Evolutionary conservation across 2,329 filamentous ascomycete species (phyloP).

Genomic region (Fulvia fulva): DNA sequence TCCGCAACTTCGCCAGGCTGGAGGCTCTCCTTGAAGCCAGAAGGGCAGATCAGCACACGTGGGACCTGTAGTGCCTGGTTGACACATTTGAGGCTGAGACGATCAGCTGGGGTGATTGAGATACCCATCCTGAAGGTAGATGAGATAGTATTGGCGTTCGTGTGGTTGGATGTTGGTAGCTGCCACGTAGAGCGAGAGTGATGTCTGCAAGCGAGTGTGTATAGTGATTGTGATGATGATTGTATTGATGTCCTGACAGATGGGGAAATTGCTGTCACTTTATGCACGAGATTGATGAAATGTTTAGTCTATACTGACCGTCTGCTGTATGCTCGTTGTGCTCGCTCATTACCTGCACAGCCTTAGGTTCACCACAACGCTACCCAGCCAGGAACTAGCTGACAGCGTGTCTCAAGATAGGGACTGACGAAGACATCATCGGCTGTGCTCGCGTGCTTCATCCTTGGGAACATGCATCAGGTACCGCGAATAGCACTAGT

Average conservation of each 20-base stretch:
- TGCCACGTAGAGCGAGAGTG: constrained; percentile 8
- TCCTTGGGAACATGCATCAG: background rate
- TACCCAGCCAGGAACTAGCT: background rate
- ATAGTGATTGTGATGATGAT: background rate
- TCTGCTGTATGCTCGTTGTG: background rate
- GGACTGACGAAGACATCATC: background rate
- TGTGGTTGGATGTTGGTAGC: background rate
- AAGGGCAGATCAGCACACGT: constrained; percentile 49
- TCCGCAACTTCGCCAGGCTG: constrained; percentile 47
- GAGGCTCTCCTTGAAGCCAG: constrained; percentile 54
- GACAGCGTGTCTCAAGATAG: background rate
- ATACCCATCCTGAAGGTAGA: constrained; percentile 6
- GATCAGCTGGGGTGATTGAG: constrained; percentile 11
- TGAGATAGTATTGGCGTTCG: background rate
- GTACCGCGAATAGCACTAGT: constrained; percentile 3
- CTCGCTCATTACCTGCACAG: constrained; percentile 3
- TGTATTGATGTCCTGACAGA: constrained; percentile 1
- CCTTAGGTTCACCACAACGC: constrained; percentile 2
- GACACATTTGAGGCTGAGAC: constrained; percentile 10
- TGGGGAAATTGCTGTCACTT: background rate
- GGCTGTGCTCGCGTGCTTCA: background rate
- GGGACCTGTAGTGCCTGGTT: constrained; percentile 26
- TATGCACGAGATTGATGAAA: background rate
- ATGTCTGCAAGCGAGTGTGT: background rate
- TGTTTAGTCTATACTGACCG: background rate